Base-by-base conservation (phyloP, 2,329 filamentous ascomycete genomes). In the Chlorencoelia australis region DNA sequence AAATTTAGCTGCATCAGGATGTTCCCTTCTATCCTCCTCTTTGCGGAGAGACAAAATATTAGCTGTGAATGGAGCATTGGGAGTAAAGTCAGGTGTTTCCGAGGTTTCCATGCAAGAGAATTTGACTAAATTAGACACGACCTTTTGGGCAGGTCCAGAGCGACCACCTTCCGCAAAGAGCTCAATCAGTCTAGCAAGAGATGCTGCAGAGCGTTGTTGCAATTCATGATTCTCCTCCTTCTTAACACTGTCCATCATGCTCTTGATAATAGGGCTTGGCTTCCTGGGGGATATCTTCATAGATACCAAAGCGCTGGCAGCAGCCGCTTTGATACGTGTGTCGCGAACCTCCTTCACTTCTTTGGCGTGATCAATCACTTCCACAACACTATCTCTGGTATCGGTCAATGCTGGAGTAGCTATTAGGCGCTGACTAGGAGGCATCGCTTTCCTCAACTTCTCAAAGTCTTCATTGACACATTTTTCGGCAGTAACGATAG, bases 91-190 rank as follows among this genome's bases (percentile, higher is more conserved):
- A 0, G 91, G 91, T 0, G 93, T 98, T 59, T 98, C 93, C 0
- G 91, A 89, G 1, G 93, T 94, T 57, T 98, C 91, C 53, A 95
- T 86, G 54, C 91, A 98, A 45, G 87, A 94, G 61, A 95, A 98
- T 55, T 95, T 96, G 63, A 94, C 85, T 35, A 98, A 62, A 54
- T 98, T 98, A 30, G 84, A 79, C 18, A 96, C 88, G 10, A 98
- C 83, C 63, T 98, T 98, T 58, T 95, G 88, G 11, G 91, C 88
- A 9, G 93, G 86, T 11, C 80, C 86, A 39, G 79, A 74, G 43
- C 89, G 82, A 25, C 85, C 82, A 37, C 77, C 76, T 27, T 77
- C 73, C 4, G 86, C 87, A 51, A 96, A 91, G 15, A 91, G 69
- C 47, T 84, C 79, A n/a, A 98, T 80, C 14, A 96, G 75, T 25